Evolutionary conservation across 495 filamentous ascomycete species (phyloP), one percentile per base, ranked within the genome.

Genomic region (Hyaloscypha variabilis): DNA sequence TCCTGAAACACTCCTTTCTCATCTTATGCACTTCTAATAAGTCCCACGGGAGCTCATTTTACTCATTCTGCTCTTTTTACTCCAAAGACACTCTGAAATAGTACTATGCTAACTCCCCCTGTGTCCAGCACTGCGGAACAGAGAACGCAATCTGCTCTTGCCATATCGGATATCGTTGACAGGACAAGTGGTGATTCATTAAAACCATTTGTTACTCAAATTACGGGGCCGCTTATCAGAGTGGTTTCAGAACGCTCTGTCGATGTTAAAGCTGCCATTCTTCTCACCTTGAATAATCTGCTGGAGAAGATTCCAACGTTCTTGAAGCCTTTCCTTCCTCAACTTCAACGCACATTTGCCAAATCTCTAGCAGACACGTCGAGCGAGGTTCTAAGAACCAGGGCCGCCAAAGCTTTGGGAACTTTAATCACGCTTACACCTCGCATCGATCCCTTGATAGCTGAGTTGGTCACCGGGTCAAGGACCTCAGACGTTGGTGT

Each of bases 391-490:
- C 78, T 98, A 66, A 87, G 95, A 60, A 90, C 88, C 59, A 83
- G 95, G 36, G 95, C 96, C 59, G 96, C 95, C n/a, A 96, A 94
- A 76, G 95, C 96, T 65, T 79, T 99, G 64, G 96, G 96, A 55
- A 98, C 95, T 39, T 78, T 99, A 58, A 98, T 99, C 77, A 97
- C 94, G 59, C 84, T 98, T 71, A 99, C 96, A 2, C 95, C 95
- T 14, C 88, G 96, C 60, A 93, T 99, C 39, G 95, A 99, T 76
- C 95, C 95, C 50, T 82, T 99, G 34, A 83, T 83, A 30, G 77
- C 85, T 68, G 95, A 99, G 75, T 84, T 99, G 58, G 93, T 98
- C 28, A 88, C 95, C 28, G 95, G 95, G 13, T 93, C 93, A 2
- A 97, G 93, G 80, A 97, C 96, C 0, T 77, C 87, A 3, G 96